Evolutionary conservation across 306 rosid genomes (phyloP).

Genomic region (Luffa acutangula): DNA sequence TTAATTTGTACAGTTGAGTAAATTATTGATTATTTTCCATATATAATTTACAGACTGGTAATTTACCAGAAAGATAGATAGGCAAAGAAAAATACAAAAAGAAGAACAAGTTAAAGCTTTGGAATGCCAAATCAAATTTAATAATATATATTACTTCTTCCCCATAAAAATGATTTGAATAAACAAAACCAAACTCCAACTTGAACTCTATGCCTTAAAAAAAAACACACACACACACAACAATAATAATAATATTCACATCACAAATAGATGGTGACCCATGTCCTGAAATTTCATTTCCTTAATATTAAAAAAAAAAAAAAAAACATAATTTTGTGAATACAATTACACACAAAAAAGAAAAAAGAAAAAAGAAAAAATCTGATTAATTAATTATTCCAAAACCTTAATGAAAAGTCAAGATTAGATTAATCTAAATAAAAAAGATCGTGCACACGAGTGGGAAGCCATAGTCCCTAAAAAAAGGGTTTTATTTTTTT

Average conservation of each 20-base stretch:
- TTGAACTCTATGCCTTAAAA: background rate
- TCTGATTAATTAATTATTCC: background rate
- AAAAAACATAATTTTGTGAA: background rate
- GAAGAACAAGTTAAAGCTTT: background rate
- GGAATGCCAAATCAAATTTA: slow-evolving; percentile 3
- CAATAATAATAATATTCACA: background rate
- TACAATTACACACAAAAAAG: background rate
- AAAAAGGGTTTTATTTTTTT: background rate
- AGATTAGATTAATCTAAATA: background rate
- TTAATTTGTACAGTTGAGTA: background rate
- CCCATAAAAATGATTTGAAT: slow-evolving; percentile 8
- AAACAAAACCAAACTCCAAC: slow-evolving; percentile 12
- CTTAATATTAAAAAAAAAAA: background rate
- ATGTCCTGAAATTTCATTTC: background rate
- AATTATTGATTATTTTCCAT: background rate
- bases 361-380: too few species aligned
- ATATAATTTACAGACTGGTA: background rate
- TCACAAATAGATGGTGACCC: background rate
- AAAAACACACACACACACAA: background rate
- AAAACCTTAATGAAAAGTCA: background rate
- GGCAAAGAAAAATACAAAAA: background rate
- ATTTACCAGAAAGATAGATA: background rate
- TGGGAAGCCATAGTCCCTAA: background rate
- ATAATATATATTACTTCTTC: background rate
- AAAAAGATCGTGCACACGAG: slow-evolving; percentile 9